phyloP scores from a whole-genome alignment of 768 basidiomycete species.

The Cyclocybe cylindracea region DNA sequence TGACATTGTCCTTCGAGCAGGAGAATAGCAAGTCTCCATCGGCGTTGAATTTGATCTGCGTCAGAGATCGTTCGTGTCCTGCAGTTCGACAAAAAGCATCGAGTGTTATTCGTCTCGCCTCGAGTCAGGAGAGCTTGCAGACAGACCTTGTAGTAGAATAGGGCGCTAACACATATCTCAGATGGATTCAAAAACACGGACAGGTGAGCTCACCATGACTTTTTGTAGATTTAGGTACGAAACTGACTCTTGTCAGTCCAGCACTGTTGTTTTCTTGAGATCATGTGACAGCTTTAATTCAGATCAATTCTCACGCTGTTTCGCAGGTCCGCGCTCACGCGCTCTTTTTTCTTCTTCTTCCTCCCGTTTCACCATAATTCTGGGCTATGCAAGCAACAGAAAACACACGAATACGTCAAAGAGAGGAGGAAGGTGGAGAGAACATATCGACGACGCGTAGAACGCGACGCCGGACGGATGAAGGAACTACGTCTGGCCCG shows the following conservation, averaged over 20 bases:
- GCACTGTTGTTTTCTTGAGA: no score
- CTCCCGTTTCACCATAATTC: no score
- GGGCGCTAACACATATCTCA: slow-evolving; percentile 49
- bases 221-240: slow-evolving; percentile 6
- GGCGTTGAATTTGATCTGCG: slow-evolving; percentile 95
- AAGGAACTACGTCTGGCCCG: not conserved
- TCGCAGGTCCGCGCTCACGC: no score
- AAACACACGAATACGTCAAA: no score
- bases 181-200: not conserved
- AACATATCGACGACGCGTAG: no score
- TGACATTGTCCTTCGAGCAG: slow-evolving; percentile 91
- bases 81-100: slow-evolving; percentile 18
- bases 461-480: no score
- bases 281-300: no score
- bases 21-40: slow-evolving; percentile 97
- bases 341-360: no score
- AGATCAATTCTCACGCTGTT: no score
- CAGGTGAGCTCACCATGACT: slow-evolving; percentile 34
- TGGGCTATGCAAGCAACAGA: no score
- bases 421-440: no score
- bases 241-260: not conserved
- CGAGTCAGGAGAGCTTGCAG: not conserved
- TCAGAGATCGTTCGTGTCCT: slow-evolving; percentile 97
- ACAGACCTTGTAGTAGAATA: slow-evolving; percentile 71
- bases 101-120: slow-evolving; percentile 5